Base-by-base conservation (phyloP, 2,329 filamentous ascomycete genomes). In the Colletotrichum kahawae region DNA sequence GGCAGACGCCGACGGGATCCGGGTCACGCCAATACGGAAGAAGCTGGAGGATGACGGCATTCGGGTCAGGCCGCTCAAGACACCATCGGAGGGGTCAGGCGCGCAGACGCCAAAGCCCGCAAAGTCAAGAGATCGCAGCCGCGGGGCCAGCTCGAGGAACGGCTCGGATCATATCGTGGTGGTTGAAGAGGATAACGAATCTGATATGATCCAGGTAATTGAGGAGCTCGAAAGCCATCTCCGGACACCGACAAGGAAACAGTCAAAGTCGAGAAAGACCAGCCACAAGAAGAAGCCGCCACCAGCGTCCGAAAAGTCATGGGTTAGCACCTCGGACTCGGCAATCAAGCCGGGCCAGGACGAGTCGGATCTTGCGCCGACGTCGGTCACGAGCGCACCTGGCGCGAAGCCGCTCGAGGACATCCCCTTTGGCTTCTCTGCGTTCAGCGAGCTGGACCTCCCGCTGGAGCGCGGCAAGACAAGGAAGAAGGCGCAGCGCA, bases 371-470 rank as follows among this genome's bases (percentile, higher is more conserved):
- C 80, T 82, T n/a, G 84, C 83, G 9, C 86, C 86, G 4, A 88
- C 83, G 51, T 78, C 83, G 9, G 81, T 77, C n/a, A 75, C 77
- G n/a, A 74, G 71, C 31, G 73, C 78, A 10, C 68, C 70, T 7
- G 76, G 82, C 5, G 87, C 85, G 38, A 91, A 91, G 77, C 89
- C 90, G 4, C 80, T 92, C 38, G 90, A 90, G 18, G 91, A 93
- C 48, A 90, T 93, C 64, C 91, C 91, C 0, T 89, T 92, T 80
- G 92, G 92, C 7, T 90, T 90, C 77, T 93, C 92, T 21, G 92
- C 92, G n/a, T 93, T 93, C 78, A 93, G 90, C 77, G 91, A 91
- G 78, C 84, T 93, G 8, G 91, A 93, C 68, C 81, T 93, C 2
- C 87, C 91, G 1, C 79, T 88, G 1, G 85, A 87, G 24, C 67